Evolutionary conservation across 208 protist genomes (phyloP), one percentile per base, ranked within the genome.

Genomic region (Jaenimonas drosophilae): DNA sequence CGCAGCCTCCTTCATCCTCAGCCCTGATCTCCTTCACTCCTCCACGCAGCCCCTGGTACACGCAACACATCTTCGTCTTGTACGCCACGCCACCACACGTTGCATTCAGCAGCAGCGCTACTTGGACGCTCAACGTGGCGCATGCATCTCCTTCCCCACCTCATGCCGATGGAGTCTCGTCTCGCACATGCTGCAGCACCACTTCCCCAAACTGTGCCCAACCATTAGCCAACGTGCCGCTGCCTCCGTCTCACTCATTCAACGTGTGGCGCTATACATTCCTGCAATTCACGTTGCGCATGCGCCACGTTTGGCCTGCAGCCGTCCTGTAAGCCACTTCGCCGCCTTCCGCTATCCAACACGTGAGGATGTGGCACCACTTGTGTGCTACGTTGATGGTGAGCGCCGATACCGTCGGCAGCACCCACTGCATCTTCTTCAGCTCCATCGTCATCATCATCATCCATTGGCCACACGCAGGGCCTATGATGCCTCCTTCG

Each of bases 261-360:
- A 56, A 30, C 67, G 66, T 25, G 55, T 84, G 17, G 67, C 64
- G 27, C 59, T 74, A 9, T 90, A 87, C 41, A 73, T 90, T 12
- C 77, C 81, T 9, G 49, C 53, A 0, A 68, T 62, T n/a, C 17
- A 70, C 11, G 57, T 62, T 4, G 26, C 47, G 14, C 52, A 28
- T 14, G 55, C 73, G 19, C 76, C 81, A 7, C 33, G 45, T 12
- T 53, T 90, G 43, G 44, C 65, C 16, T 86, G 76, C 50, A 31
- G 19, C 29, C 51, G 68, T 7, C 81, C 70, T 4, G 51, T 90
- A 11, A 1, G 29, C 1, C 66, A 72, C 47, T 46, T 58, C 33
- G 1, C 24, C 2, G 1, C 48, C 30, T 62, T 85, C 57, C 39
- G 56, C 20, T 28, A 20, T 3, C 58, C 62, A 41, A 43, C 31